Evolutionary conservation across 352 stramenopile genomes (phyloP), one percentile per base, ranked within the genome.

Genomic region (Phytophthora agathidicida): DNA sequence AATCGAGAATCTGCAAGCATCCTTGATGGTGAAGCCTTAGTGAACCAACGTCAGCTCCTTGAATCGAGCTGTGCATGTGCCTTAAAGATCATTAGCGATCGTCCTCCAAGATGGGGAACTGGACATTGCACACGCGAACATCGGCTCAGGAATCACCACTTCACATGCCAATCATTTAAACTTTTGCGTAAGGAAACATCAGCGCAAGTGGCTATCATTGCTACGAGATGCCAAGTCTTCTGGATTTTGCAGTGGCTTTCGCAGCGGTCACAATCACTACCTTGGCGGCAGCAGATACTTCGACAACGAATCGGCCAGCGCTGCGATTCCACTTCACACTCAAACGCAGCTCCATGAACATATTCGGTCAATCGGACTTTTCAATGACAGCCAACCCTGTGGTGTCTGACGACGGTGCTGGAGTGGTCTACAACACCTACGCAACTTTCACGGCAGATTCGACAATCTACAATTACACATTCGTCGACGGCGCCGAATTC

Each of bases 371-470:
- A 2, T 43, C 36, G 5, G 32, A 43, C 4, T 58, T 58, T n/a
- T 58, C 37, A 19, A 41, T 58, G 49, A 19, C 16, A 5, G 20
- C 37, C 5, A 50, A 47, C 27, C 49, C 49, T n/a, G 7, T 50
- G 17, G 19, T 43, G 6, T 50, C 37, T 3, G 9, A 11, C 5
- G 16, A 36, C 20, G 37, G 19, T 2, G 22, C 9, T 1, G 1
- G 13, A 6, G 49, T 58, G 9, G 27, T 58, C n/a, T 58, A 58
- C 37, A 20, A 58, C 22, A 30, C 36, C 11, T 43, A 22, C n/a
- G 36, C 50, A 16, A 43, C 28, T 32, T 44, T 59, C 35, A 43
- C 37, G 8, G 28, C 50, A 28, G 50, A 13, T 4, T 28, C 19
- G 7, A 51, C 16, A 11, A 13, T 37, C 6, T 44, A 43, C 22